Evolutionary conservation across 2,329 filamentous ascomycete species (phyloP).

Genomic region (Cordyceps tenuipes): DNA sequence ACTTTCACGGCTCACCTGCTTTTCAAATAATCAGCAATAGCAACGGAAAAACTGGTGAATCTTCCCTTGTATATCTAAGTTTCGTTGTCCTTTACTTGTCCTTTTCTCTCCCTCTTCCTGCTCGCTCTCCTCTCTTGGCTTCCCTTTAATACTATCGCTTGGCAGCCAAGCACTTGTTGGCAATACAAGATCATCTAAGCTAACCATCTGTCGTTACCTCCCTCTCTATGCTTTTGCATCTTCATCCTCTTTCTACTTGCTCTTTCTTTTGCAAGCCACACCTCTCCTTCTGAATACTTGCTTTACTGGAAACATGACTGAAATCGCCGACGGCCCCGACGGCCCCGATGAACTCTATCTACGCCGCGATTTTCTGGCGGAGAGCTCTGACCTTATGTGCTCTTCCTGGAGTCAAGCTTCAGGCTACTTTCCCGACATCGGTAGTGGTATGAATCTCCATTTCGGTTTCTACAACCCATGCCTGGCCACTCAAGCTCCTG

Average conservation of each 20-base stretch:
- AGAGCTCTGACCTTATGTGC: background rate
- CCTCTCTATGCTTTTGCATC: background rate
- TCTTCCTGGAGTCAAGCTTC: background rate
- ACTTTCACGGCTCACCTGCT: background rate
- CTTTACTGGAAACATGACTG: background rate
- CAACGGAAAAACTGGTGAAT: background rate
- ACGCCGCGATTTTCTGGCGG: too few species aligned
- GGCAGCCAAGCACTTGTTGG: background rate
- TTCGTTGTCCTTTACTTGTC: background rate
- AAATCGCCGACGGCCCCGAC: background rate
- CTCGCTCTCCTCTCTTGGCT: background rate
- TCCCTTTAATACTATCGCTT: background rate
- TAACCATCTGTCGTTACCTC: background rate
- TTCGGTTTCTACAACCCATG: too few species aligned
- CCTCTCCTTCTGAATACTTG: too few species aligned
- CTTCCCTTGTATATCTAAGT: background rate
- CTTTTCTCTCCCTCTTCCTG: background rate
- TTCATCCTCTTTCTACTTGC: too few species aligned
- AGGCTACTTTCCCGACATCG: too few species aligned
- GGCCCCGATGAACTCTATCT: background rate
- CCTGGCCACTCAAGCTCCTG: too few species aligned
- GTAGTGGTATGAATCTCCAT: too few species aligned
- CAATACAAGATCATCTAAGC: background rate
- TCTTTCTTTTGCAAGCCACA: too few species aligned
- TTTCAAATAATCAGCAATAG: background rate